phyloP scores from a whole-genome alignment of 257 asterid genomes.

The Gentiana macrophylla region DNA sequence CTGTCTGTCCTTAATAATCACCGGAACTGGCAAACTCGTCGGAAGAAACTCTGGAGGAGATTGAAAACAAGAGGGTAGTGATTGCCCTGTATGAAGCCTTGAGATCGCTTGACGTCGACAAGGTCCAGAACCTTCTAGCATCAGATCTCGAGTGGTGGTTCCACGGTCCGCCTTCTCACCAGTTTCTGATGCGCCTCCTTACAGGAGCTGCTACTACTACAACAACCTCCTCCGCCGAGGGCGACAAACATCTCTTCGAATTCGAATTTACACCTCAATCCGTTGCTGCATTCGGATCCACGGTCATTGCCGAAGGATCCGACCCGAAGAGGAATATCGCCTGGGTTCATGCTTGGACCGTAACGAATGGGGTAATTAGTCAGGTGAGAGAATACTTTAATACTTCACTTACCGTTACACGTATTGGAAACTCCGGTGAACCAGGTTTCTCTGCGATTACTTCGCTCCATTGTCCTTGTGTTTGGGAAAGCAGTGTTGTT shows the following conservation, averaged over 20 bases:
- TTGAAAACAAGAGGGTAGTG: slow-evolving; percentile 74
- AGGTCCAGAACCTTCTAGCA: slow-evolving; percentile 68
- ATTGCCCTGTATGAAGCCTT: slow-evolving; percentile 99
- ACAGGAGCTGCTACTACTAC: slow-evolving; percentile 45
- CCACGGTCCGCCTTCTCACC: slow-evolving; percentile 98
- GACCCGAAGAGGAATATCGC: slow-evolving; percentile 48
- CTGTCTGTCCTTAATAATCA: too few relatives aligned
- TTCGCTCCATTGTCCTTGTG: slow-evolving; percentile 54
- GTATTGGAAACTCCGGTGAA: slow-evolving; percentile 29
- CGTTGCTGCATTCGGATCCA: slow-evolving; percentile 63
- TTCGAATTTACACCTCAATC: slow-evolving; percentile 64
- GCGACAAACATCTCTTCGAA: slow-evolving; percentile 26
- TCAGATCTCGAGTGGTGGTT: slow-evolving; percentile 99
- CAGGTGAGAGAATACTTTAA: slow-evolving; percentile 94
- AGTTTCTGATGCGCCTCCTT: slow-evolving; percentile 91
- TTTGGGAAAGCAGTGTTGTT: slow-evolving; percentile 81
- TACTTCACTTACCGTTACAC: slow-evolving; percentile 87
- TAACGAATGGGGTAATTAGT: slow-evolving; percentile 84
- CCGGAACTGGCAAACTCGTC: slow-evolving; percentile 71
- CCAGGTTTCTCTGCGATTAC: slow-evolving; percentile 27
- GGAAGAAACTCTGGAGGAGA: slow-evolving; percentile 83
- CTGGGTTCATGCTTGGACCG: slow-evolving; percentile 99
- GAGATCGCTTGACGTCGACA: slow-evolving; percentile 56
- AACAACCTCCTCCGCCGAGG: not conserved
- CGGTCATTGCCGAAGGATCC: slow-evolving; percentile 80